Evolutionary conservation across 2,329 filamentous ascomycete genomes (phyloP).

Genomic region (Trichoderma afroharzianum): DNA sequence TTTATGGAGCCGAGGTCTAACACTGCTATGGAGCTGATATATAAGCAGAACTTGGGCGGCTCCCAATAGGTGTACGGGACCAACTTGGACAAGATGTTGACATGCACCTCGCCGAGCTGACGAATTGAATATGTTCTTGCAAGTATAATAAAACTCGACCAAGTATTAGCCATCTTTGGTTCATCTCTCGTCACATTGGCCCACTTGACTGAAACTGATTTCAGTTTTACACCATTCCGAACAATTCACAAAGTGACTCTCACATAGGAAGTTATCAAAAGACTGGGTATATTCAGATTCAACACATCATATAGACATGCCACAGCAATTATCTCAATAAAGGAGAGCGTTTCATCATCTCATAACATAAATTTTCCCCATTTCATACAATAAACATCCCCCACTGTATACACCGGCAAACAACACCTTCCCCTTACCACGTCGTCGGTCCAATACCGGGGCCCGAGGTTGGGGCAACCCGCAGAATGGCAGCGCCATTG

Average conservation of each 20-base stretch:
- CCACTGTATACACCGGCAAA: not conserved
- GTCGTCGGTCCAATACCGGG: not conserved
- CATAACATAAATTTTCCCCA: not conserved
- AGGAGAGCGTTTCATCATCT: not conserved
- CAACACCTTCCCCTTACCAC: not conserved
- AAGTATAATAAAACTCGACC: not conserved
- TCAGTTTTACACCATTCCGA: not conserved
- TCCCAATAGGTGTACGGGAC: too few relatives aligned
- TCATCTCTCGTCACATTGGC: not conserved
- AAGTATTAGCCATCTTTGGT: not conserved
- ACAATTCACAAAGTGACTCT: not conserved
- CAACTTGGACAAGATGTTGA: too few relatives aligned
- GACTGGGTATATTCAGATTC: conserved; percentile 3
- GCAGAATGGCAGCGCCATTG: conserved; percentile 25
- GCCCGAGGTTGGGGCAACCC: not conserved
- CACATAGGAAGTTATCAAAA: not conserved
- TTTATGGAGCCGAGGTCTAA: not conserved
- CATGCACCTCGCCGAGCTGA: too few relatives aligned
- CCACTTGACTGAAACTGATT: not conserved
- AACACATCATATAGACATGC: not conserved
- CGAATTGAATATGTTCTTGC: too few relatives aligned
- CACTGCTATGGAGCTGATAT: not conserved
- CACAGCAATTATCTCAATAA: not conserved
- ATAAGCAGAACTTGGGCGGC: not conserved
- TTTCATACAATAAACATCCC: not conserved